A percentile compares a stretch with the other conserved stretches of the same genome.
phyloP scores from a whole-genome alignment of 768 basidiomycete genomes.

The Podaxis sp. region DNA sequence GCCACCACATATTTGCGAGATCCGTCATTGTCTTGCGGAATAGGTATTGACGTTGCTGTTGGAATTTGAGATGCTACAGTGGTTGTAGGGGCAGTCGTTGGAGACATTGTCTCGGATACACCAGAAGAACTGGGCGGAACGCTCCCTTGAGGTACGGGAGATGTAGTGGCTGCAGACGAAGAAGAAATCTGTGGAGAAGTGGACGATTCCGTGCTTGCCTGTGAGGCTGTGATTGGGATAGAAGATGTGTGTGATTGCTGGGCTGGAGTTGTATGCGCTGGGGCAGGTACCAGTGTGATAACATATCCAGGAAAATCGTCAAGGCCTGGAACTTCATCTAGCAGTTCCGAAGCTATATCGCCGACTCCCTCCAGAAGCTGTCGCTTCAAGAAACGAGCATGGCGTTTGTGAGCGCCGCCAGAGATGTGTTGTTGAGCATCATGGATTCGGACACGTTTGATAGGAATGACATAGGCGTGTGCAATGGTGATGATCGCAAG shows the following conservation, averaged over 20 bases:
- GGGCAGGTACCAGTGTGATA: background rate
- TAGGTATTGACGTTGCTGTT: conserved; percentile 2
- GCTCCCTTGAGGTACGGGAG: background rate
- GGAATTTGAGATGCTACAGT: background rate
- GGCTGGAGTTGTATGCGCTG: background rate
- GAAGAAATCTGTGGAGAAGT: background rate
- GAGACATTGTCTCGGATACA: background rate
- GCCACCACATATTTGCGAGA: conserved; percentile 51
- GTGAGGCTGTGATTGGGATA: conserved; percentile 5
- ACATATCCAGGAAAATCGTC: background rate
- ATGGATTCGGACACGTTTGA: conserved; percentile 19
- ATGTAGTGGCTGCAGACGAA: background rate
- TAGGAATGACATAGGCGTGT: conserved; percentile 19
- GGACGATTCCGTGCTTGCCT: conserved; percentile 1
- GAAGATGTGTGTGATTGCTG: background rate
- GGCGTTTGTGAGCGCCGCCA: background rate
- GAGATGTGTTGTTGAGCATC: conserved; percentile 9
- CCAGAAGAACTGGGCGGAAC: background rate
- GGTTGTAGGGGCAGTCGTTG: background rate
- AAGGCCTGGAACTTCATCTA: background rate
- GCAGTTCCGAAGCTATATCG: background rate
- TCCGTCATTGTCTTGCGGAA: conserved; percentile 18
- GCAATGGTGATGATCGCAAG: background rate
- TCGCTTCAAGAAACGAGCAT: background rate
- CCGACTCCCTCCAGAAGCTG: background rate